phyloP scores from a whole-genome alignment of 2,329 filamentous ascomycete species.

The Ophiostoma sp. region DNA sequence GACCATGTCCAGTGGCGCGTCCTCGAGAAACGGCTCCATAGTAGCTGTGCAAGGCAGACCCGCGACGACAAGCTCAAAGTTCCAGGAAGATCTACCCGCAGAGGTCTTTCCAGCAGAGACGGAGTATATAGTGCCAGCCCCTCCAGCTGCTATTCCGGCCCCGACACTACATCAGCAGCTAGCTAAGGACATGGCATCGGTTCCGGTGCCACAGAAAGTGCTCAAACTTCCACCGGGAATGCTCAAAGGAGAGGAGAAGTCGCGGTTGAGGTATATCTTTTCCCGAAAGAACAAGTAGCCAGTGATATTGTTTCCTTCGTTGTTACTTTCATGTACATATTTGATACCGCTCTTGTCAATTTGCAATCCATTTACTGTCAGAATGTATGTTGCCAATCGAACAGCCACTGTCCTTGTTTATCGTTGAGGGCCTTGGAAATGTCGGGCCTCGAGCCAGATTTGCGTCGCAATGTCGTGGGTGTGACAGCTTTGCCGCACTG shows the following conservation, averaged over 20 bases:
- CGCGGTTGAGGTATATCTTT: not conserved
- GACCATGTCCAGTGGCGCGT: not conserved
- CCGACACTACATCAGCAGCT: not conserved
- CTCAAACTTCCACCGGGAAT: not conserved
- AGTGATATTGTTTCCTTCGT: not conserved
- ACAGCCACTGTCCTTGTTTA: not conserved
- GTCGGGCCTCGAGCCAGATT: not conserved
- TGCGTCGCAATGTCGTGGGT: too few relatives aligned
- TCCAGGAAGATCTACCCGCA: not conserved
- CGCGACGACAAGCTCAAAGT: not conserved
- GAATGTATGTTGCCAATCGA: not conserved
- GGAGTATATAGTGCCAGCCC: not conserved
- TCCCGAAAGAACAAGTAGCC: conserved; percentile 3
- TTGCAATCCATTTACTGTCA: not conserved
- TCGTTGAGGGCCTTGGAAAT: not conserved
- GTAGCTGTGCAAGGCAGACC: not conserved
- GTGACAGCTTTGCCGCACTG: too few relatives aligned
- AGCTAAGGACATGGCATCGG: not conserved
- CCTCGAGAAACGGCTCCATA: not conserved
- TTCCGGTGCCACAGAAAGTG: not conserved
- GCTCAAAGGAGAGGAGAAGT: not conserved
- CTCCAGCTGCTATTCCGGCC: not conserved
- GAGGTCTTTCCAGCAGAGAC: not conserved
- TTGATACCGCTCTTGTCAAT: not conserved
- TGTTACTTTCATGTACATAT: not conserved